Evolutionary conservation across 441 rosid species (phyloP).

Genomic region (Aleurites moluccanus): DNA sequence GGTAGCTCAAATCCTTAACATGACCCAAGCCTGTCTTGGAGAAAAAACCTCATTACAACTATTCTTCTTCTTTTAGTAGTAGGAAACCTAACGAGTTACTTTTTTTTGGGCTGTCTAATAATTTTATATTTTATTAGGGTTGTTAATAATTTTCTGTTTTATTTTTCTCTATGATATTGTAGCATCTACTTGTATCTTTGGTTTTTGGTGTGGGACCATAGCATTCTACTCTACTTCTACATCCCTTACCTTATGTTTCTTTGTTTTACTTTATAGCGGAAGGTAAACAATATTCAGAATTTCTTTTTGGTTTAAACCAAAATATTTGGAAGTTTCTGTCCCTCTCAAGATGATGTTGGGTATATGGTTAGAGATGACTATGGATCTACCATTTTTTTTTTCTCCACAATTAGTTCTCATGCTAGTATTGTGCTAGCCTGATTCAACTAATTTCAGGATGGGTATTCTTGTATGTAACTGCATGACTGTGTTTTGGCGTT

Average conservation of each 20-base stretch:
- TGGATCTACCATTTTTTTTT: neutral
- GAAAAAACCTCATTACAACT: too few relatives aligned
- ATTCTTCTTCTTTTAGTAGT: too few relatives aligned
- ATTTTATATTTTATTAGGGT: neutral
- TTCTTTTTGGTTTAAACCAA: neutral
- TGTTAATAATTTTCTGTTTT: too few relatives aligned
- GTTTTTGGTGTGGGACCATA: too few relatives aligned
- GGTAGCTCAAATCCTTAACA: too few relatives aligned
- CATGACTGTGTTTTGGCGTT: neutral
- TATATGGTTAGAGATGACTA: neutral
- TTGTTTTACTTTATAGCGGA: neutral
- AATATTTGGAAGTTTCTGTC: neutral
- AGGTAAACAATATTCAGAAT: neutral
- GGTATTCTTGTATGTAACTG: neutral
- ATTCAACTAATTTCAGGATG: neutral
- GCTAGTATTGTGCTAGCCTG: neutral
- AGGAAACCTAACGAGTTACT: too few relatives aligned
- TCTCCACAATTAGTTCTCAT: neutral
- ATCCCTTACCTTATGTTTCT: too few relatives aligned
- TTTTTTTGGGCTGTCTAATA: too few relatives aligned
- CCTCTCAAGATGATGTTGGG: neutral
- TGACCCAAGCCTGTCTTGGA: too few relatives aligned
- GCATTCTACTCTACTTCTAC: too few relatives aligned
- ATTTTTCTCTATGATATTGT: neutral
- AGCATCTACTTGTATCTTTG: too few relatives aligned